Conservation (phyloP, 192 early-diverging fungal species). For the Gonapodya prolifera region DNA sequence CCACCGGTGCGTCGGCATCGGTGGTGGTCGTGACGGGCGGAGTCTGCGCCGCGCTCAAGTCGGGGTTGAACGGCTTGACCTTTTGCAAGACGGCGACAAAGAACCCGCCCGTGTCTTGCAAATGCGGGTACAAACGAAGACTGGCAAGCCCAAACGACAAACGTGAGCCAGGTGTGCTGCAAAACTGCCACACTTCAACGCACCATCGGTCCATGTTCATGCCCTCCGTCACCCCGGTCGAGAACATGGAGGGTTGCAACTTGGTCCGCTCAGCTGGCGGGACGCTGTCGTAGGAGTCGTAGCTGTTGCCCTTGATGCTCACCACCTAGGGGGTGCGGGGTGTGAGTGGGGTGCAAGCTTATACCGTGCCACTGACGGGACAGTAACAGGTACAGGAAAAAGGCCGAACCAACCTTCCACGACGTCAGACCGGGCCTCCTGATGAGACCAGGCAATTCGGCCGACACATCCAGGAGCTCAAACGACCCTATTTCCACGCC, state of each 20-base stretch:
- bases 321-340: constrained; percentile 31
- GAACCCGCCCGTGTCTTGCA: constrained; percentile 97
- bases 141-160: constrained; percentile 25
- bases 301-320: constrained; percentile 44
- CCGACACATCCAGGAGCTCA: constrained; percentile 74
- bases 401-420: constrained; percentile 58
- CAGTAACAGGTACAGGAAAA: background rate
- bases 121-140: constrained; percentile 83
- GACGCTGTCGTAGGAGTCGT: constrained; percentile 18
- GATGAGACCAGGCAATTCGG: constrained; percentile 62
- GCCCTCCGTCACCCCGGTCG: constrained; percentile 16
- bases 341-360: background rate
- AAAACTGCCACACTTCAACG: background rate
- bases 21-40: constrained; percentile 9
- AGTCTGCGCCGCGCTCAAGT: constrained; percentile 20
- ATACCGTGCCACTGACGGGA: background rate
- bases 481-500: constrained; percentile 45
- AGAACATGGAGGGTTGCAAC: constrained; percentile 21
- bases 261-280: constrained; percentile 6
- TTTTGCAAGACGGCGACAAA: constrained; percentile 96
- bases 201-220: constrained; percentile 33
- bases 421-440: constrained; percentile 65
- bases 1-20: constrained; percentile 2
- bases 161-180: background rate
- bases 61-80: constrained; percentile 47